Evolutionary conservation across 495 filamentous ascomycete species (phyloP).

Genomic region (Parachaetomium inaequale): DNA sequence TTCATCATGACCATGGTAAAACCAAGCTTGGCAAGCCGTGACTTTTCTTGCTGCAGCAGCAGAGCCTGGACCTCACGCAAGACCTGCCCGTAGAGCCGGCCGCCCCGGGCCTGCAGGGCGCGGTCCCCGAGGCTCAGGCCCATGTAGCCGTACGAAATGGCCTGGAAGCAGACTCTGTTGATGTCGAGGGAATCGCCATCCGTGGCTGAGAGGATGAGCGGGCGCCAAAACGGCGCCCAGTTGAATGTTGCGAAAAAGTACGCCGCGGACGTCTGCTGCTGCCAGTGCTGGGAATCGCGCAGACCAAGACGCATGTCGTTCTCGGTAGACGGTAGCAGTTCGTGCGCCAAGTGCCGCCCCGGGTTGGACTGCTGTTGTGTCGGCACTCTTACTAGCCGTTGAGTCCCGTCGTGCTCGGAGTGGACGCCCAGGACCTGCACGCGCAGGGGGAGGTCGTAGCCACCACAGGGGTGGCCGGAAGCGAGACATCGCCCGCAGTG

Average conservation of each 20-base stretch:
- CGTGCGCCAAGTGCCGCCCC: neutral
- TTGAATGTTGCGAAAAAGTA: slow-evolving; percentile 9
- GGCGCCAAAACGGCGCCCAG: slow-evolving; percentile 19
- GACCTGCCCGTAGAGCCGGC: neutral
- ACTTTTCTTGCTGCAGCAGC: neutral
- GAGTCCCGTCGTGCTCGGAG: neutral
- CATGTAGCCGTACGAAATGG: neutral
- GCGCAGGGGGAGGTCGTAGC: slow-evolving; percentile 5
- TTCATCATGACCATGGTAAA: neutral
- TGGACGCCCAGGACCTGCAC: slow-evolving; percentile 4
- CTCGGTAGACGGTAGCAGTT: neutral
- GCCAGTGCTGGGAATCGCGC: too few species aligned
- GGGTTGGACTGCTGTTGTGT: neutral
- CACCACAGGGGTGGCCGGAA: slow-evolving; percentile 6
- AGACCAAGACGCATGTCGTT: neutral
- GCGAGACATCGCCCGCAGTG: neutral
- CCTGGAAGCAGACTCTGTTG: neutral
- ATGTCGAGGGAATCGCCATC: neutral
- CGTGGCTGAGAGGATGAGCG: neutral
- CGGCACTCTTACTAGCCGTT: neutral
- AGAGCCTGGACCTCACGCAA: neutral
- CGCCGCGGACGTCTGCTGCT: neutral
- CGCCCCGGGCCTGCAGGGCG: neutral
- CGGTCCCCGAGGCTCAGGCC: neutral
- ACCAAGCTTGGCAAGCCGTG: neutral